Base-by-base conservation (phyloP, 306 rosid species). In the Quercus alba region DNA sequence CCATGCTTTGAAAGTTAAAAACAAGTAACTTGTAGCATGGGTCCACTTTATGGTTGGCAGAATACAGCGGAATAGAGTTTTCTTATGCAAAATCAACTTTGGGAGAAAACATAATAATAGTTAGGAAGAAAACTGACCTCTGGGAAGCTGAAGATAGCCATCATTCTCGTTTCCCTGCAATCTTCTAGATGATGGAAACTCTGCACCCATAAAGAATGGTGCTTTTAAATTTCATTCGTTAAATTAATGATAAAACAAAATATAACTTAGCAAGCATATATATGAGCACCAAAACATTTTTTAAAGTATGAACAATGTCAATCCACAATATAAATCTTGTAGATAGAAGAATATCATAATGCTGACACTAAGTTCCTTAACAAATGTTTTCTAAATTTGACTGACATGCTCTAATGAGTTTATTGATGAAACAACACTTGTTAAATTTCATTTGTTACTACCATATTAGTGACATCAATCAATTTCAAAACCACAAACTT, bases 71-170 rank as follows among this genome's bases (percentile, higher is more conserved):
- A 35, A 67, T 67, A 21, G 4, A 35, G 4, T 18, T 9, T 33
- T 35, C 26, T 19, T 10, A 33, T 8, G 15, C 6, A 19, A 35
- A 67, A 67, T 67, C 52, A 67, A 35, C n/a, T 67, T 19, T 18
- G 41, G 46, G 70, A 64, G 18, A n/a, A 64, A 64, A 64, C n/a
- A 64, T 17, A 30, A 64, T 62, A 30, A 15, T 12, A 13, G 17
- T 49, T 62, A 26, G 72, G 59, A 75, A 74, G 66, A 76, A 80
- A 67, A 75, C 87, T 46, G 75, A 94, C 99, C 98, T 88, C 86
- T 66, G 6, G 96, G 92, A 57, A 93, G 81, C 55, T 83, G 87
- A 84, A 83, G 89, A 83, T 88, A 49, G 76, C 84, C 81, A 77
- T 86, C 86, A 72, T 77, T 56, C 51, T 82, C 82, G 35, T 81